A percentile compares a stretch with the other conserved stretches of the same genome.
These are phyloP conservation scores for Prunus yedoensis DNA, from an alignment of 331 rosid species.

Conservation along the genomic window DNA sequence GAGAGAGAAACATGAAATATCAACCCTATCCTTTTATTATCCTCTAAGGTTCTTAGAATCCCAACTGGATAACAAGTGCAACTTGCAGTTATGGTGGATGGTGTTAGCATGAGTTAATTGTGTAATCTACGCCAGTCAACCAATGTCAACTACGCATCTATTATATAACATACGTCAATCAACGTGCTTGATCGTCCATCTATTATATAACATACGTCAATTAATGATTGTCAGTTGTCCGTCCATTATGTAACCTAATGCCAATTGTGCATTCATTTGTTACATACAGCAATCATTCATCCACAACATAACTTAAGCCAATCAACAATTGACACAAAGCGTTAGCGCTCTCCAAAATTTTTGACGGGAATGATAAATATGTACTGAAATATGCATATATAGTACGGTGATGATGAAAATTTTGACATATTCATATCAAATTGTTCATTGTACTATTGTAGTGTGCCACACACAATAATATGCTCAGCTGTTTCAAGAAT, in stretches of 20 bases:
- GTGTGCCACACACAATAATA: neutral
- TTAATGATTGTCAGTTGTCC: no score
- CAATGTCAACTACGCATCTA: no score
- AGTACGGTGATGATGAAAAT: neutral
- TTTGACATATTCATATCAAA: neutral
- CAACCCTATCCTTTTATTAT: neutral
- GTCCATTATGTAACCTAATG: no score
- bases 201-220: no score
- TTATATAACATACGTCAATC: no score
- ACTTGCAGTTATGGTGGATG: neutral
- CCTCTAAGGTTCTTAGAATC: neutral
- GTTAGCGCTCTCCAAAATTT: no score
- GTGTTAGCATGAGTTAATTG: neutral
- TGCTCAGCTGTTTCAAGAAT: neutral
- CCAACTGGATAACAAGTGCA: conserved; percentile 7
- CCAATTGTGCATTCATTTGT: no score
- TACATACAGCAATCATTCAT: no score
- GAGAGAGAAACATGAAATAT: neutral
- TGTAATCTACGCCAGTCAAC: neutral
- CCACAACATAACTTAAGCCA: no score
- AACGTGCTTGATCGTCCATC: no score
- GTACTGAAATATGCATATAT: neutral
- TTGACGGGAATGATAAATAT: no score
- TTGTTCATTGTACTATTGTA: neutral
- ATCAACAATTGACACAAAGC: no score